Evolutionary conservation across 1,284 basidiomycete species (phyloP).

Genomic region (Ustilago tritici): DNA sequence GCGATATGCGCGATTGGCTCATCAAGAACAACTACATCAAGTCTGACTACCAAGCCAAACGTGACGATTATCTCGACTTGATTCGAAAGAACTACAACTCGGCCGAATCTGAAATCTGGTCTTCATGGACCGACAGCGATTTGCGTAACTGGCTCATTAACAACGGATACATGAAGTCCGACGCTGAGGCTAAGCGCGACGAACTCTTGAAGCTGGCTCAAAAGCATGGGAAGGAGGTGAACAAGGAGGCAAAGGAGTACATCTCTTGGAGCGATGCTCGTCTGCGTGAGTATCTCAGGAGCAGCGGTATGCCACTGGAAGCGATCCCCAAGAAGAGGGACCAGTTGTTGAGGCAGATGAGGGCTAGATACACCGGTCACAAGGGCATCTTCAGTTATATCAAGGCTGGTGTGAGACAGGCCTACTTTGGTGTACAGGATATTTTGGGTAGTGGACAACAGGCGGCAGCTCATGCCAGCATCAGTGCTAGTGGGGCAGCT

Average conservation of each 20-base stretch:
- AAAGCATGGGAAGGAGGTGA: constrained; percentile 53
- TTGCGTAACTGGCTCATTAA: constrained; percentile 61
- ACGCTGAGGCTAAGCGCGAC: constrained; percentile 59
- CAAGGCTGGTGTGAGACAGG: constrained; percentile 61
- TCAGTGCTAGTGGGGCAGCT: constrained; percentile 49
- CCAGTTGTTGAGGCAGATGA: constrained; percentile 64
- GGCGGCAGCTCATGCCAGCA: constrained; percentile 49
- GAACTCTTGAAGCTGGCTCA: constrained; percentile 59
- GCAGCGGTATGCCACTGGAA: constrained; percentile 55
- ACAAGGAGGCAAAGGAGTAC: constrained; percentile 60
- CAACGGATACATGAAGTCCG: constrained; percentile 59
- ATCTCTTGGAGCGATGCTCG: constrained; percentile 64
- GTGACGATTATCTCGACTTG: constrained; percentile 57
- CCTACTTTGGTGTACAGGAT: constrained; percentile 60
- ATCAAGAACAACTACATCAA: constrained; percentile 61
- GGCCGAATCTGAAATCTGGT: constrained; percentile 52
- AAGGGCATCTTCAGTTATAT: constrained; percentile 54
- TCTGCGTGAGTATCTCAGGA: constrained; percentile 59
- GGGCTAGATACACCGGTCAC: constrained; percentile 63
- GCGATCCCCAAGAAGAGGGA: constrained; percentile 60
- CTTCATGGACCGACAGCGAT: constrained; percentile 64
- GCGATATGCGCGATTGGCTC: constrained; percentile 62
- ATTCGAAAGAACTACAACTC: constrained; percentile 59
- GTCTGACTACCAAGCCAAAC: constrained; percentile 56
- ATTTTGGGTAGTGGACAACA: constrained; percentile 60